phyloP scores from a whole-genome alignment of 1,139 yeast species.

The Yamadazyma songkhlaensis region DNA sequence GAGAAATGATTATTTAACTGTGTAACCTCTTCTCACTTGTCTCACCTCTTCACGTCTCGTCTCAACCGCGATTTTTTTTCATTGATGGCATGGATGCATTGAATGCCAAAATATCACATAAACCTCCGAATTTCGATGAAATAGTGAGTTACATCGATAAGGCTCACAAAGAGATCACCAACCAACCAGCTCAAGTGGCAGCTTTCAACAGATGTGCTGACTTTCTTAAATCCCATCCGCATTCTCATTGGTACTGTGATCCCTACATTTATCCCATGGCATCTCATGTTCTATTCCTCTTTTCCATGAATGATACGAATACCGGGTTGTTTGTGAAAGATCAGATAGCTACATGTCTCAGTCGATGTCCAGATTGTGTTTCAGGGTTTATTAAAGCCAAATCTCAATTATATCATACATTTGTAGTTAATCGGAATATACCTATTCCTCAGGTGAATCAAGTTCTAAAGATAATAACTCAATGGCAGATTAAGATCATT shows the following conservation, averaged over 20 bases:
- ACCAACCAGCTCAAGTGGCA: slow-evolving; percentile 24
- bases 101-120: slow-evolving; percentile 2
- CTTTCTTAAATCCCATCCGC: slow-evolving; percentile 21
- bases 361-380: slow-evolving; percentile 52
- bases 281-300: slow-evolving; percentile 53
- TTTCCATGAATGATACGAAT: slow-evolving; percentile 52
- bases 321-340: slow-evolving; percentile 43
- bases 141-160: slow-evolving; percentile 19
- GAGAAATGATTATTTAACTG: neutral
- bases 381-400: slow-evolving; percentile 51
- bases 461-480: slow-evolving; percentile 47
- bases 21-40: neutral
- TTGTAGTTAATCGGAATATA: slow-evolving; percentile 49
- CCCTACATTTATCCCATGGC: slow-evolving; percentile 44
- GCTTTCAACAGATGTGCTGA: slow-evolving; percentile 24
- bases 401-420: slow-evolving; percentile 48
- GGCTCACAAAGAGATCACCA: slow-evolving; percentile 25
- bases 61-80: neutral
- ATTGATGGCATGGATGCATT: neutral
- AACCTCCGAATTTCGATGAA: slow-evolving; percentile 27
- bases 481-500: slow-evolving; percentile 35
- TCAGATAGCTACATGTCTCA: slow-evolving; percentile 35
- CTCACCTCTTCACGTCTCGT: neutral
- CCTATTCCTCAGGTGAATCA: slow-evolving; percentile 46
- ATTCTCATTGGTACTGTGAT: slow-evolving; percentile 58